Evolutionary conservation across 768 basidiomycete genomes (phyloP), one percentile per base, ranked within the genome.

Genomic region (Macrolepiota albuminosa): DNA sequence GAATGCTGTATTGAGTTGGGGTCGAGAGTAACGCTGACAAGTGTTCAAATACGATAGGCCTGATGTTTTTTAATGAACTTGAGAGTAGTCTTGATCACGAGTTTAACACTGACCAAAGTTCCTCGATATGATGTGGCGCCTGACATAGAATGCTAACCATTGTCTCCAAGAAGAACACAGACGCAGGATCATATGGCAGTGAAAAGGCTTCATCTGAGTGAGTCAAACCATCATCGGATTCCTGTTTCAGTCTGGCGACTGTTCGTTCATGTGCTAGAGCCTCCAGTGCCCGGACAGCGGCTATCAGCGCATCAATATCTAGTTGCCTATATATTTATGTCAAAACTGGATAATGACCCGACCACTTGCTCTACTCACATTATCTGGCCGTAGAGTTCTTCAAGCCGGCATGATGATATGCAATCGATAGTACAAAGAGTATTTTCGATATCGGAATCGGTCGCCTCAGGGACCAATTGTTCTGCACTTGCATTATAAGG

Each of bases 11-110:
- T 55, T 88, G 87, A 14, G 80, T 79, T 0, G 96, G 83, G 2
- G 88, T 78, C 2, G 85, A 83, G 29, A 99, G 78, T 18, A 99
- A 74, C 0, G 88, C 81, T 0, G 93, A 90, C 29, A 98, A 75
- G 69, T 98, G 95, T 67, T 97, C 95, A 69, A 97, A 98, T 3
- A 96, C 84, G 66, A 94, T 84, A 0, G 96, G 95, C 96, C 95
- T 97, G 56, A 36, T 26, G n/a, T 21, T 59, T 21, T 59, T 43
- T 24, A n/a, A n/a, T 34, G 39, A 51, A 55, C 33, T 58, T 45
- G 58, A 40, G 5, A 18, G 16, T n/a, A 10, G 10, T 16, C 6
- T 39, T 18, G 3, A 24, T 18, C 21, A 29, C 33, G 1, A 31
- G 29, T 16, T 52, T 48, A 39, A n/a, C 43, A 71, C 86, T 64